phyloP scores from a whole-genome alignment of 306 rosid genomes.

The Astragalus glycyphyllos region DNA sequence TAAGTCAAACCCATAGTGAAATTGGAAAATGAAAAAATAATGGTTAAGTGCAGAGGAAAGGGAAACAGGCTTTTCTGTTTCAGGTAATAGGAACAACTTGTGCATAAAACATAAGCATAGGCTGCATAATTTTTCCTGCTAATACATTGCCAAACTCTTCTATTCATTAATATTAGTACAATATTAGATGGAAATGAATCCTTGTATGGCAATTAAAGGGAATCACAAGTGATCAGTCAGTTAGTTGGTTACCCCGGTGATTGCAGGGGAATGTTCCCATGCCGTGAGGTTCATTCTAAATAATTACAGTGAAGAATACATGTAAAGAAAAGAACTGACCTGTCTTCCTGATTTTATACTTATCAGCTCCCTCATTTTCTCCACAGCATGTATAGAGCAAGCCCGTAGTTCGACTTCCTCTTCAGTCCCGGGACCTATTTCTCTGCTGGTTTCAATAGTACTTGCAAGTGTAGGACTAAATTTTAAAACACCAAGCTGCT shows the following conservation, averaged over 20 bases:
- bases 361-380: slow-evolving; percentile 88
- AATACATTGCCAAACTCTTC: neutral
- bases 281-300: too few relatives aligned
- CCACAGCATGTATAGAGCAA: slow-evolving; percentile 91
- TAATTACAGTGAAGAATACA: too few relatives aligned
- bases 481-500: slow-evolving; percentile 82
- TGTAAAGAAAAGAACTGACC: slow-evolving; percentile 50
- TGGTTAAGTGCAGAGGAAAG: neutral
- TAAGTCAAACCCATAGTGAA: slow-evolving; percentile 13
- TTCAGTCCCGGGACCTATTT: slow-evolving; percentile 91
- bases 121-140: slow-evolving; percentile 6
- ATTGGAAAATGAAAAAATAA: slow-evolving; percentile 22
- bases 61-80: slow-evolving; percentile 1
- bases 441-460: slow-evolving; percentile 68
- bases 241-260: too few relatives aligned
- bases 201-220: neutral
- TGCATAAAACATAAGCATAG: neutral
- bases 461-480: slow-evolving; percentile 71
- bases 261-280: too few relatives aligned
- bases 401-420: slow-evolving; percentile 98
- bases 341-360: slow-evolving; percentile 72
- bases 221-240: neutral
- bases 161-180: neutral
- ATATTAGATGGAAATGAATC: neutral
- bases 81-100: slow-evolving; percentile 12